These are phyloP conservation scores for Huntiella omanensis DNA, from an alignment of 2,329 filamentous ascomycete species.

Conservation along the genomic window DNA sequence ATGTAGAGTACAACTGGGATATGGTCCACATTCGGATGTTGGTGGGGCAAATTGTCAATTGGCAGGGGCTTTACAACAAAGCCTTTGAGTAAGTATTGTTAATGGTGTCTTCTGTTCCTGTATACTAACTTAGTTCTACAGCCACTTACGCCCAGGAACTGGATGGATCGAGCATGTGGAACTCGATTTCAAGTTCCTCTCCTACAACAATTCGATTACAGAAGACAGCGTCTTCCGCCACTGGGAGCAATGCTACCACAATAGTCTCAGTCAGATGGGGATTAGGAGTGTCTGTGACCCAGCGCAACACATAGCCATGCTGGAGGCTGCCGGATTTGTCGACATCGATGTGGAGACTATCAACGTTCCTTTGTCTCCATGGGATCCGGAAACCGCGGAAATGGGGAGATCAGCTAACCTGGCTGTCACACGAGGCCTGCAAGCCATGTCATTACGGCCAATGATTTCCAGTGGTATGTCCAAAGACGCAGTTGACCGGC, in stretches of 20 bases:
- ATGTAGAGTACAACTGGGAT: constrained; percentile 43
- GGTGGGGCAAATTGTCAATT: constrained; percentile 57
- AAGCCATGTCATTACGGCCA: constrained; percentile 54
- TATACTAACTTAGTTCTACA: constrained; percentile 17
- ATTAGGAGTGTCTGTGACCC: constrained; percentile 11
- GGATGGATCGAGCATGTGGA: constrained; percentile 78
- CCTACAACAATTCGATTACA: constrained; percentile 45
- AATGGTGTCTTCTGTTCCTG: not conserved
- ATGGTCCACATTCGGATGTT: constrained; percentile 69
- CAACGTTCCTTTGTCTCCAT: constrained; percentile 54
- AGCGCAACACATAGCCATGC: constrained; percentile 18
- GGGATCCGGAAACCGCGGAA: constrained; percentile 45
- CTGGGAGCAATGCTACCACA: constrained; percentile 36
- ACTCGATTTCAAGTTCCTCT: constrained; percentile 62
- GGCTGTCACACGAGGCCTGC: constrained; percentile 52
- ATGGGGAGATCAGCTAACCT: constrained; percentile 73
- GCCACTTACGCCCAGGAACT: constrained; percentile 55
- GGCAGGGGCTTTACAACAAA: constrained; percentile 55
- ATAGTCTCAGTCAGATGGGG: not conserved
- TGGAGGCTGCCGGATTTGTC: constrained; percentile 57
- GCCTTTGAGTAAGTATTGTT: constrained; percentile 36
- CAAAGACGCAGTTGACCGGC: constrained; percentile 41
- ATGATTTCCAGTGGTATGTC: constrained; percentile 35
- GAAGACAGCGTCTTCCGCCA: constrained; percentile 36
- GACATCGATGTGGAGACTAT: constrained; percentile 56